Base-by-base conservation (phyloP, 2,329 filamentous ascomycete species). In the Colletotrichum neosansevieriae region DNA sequence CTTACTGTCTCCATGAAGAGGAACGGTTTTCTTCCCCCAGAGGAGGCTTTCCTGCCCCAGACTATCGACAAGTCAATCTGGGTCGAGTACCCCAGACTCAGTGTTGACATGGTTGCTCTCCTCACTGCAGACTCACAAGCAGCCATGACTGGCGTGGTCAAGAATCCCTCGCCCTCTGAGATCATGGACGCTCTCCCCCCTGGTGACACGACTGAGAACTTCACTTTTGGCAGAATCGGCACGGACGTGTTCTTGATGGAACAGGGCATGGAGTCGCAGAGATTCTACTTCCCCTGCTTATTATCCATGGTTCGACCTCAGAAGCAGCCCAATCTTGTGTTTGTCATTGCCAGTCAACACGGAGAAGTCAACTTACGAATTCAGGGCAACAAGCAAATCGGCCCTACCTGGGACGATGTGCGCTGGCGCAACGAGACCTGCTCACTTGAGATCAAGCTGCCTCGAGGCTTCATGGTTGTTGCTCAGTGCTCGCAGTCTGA, bases 41-140 rank as follows among this genome's bases (percentile, higher is more conserved):
- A 91, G 61, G 88, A 91, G 54, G 82, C 88, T 0, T 86, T 90
- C 49, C 83, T 94, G n/a, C 91, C 91, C 1, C 92, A 94, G 74
- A 89, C 90, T 1, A 89, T 95, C 69, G 92, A 97, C 75, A 92
- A 92, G 61, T 89, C 88, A 0, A 91, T 97, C 44, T 97, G 93
- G 94, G 76, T 94, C 15, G 86, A 90, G 63, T 96, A 97, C 74
- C 93, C 93, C 0, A 81, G 85, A 10, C 86, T 95, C 71, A 90
- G 90, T 24, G 86, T 92, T 17, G 92, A 95, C 73, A 88, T 93
- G 65, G 82, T 89, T 15, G 88, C 90, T 11, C 85, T 94, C 3
- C 83, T 97, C 2, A 89, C 91, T 34, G 91, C 91, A 13, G 85
- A 84, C 45, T 84, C 83, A 78, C 82, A 80, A 21, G 85, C 85